These are phyloP conservation scores for Wickerhamomyces bisporus DNA, from an alignment of 805 yeast genomes.

Conservation along the genomic window DNA sequence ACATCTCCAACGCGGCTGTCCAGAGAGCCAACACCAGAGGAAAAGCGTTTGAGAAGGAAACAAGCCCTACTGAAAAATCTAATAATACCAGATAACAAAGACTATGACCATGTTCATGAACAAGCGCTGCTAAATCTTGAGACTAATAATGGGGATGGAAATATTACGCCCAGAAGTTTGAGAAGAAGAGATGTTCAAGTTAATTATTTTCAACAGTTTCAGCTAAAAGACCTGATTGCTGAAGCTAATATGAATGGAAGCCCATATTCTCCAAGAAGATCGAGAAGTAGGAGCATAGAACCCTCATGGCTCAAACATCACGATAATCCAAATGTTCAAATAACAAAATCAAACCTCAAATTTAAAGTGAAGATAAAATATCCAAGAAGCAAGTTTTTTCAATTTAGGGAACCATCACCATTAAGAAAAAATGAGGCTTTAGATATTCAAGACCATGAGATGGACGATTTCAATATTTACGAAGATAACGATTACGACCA, in stretches of 20 bases:
- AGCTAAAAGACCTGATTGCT: not conserved
- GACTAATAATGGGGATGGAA: constrained; percentile 7
- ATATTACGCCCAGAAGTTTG: constrained; percentile 7
- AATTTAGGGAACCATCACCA: constrained; percentile 23
- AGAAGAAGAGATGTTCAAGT: constrained; percentile 9
- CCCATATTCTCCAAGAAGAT: not conserved
- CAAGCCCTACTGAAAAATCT: constrained; percentile 25
- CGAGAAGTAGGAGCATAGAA: not conserved
- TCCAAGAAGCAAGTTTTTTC: constrained; percentile 14
- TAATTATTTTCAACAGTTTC: constrained; percentile 1
- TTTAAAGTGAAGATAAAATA: constrained; percentile 21
- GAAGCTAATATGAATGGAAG: not conserved
- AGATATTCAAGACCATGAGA: constrained; percentile 20
- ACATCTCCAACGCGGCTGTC: too few species aligned
- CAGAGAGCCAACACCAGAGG: constrained; percentile 13
- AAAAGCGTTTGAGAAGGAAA: constrained; percentile 12
- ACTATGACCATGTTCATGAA: constrained; percentile 30
- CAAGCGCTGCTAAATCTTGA: constrained; percentile 24
- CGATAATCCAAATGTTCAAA: constrained; percentile 21
- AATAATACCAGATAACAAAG: constrained; percentile 34
- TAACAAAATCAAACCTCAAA: constrained; percentile 11
- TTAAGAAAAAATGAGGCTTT: constrained; percentile 11
- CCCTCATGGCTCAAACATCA: not conserved
- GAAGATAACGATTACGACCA: constrained; percentile 10
- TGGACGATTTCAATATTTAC: constrained; percentile 21